phyloP scores from a whole-genome alignment of 805 yeast genomes.

The Candida verbasci region DNA sequence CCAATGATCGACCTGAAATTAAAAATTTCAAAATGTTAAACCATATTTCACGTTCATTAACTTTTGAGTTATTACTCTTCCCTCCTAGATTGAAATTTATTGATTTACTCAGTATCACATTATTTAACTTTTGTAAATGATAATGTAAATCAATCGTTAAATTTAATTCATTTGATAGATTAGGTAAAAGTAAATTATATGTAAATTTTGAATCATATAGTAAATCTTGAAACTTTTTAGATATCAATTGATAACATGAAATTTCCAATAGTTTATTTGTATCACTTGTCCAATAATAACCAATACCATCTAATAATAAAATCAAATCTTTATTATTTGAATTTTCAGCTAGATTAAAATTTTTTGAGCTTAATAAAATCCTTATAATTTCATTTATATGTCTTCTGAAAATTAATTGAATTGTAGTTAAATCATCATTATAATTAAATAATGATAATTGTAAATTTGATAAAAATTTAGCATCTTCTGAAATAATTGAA shows the following conservation, averaged over 20 bases:
- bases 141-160: conserved; percentile 40
- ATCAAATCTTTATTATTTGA: conserved; percentile 14
- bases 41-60: conserved; percentile 37
- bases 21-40: conserved; percentile 38
- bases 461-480: conserved; percentile 38
- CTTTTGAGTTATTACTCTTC: conserved; percentile 14
- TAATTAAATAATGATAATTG: conserved; percentile 40
- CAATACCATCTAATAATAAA: conserved; percentile 37
- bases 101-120: conserved; percentile 7
- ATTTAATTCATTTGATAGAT: conserved; percentile 36
- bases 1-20: conserved; percentile 38
- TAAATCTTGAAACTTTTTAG: conserved; percentile 30
- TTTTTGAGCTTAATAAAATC: conserved; percentile 33
- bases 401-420: conserved; percentile 39
- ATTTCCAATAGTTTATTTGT: conserved; percentile 36
- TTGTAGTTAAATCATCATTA: conserved; percentile 44
- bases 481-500: conserved; percentile 43
- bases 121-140: conserved; percentile 33
- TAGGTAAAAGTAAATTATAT: conserved; percentile 32
- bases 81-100: conserved; percentile 5
- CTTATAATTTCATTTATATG: conserved; percentile 41
- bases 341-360: conserved; percentile 21
- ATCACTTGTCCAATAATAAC: conserved; percentile 41
- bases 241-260: conserved; percentile 36
- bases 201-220: conserved; percentile 25